Base-by-base conservation (phyloP, 306 rosid genomes). In the Mucuna pruriens region DNA sequence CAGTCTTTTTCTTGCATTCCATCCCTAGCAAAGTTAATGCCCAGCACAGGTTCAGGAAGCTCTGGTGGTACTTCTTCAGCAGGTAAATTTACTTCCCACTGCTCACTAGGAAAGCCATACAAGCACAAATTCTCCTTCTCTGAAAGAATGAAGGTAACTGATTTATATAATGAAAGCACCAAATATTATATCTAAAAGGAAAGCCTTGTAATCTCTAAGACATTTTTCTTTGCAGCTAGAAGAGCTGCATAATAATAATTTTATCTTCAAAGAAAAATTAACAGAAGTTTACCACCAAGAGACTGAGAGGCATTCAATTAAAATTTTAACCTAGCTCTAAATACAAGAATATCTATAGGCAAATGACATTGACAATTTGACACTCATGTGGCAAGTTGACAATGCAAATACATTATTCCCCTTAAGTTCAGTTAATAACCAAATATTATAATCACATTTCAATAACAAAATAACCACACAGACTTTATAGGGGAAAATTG, bases 61-160 rank as follows among this genome's bases (percentile, higher is more conserved):
- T 94, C 98, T 1, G 98, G 97, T 44, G 98, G 98, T 77, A 94
- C 98, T 84, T 94, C 98, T 85, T 94, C 98, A 66, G 98, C 98
- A 66, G 98, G 98, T 81, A 94, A 90, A 89, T 90, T 94, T 67
- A 94, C 98, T 88, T 94, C 98, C 98, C 98, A 94, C 74, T 82
- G 93, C 90, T 90, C 98, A 85, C 91, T 91, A 58, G 97, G 97
- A 78, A 85, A 90, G 33, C 97, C 97, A 52, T 92, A 94, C 72
- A 94, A 82, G 87, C 97, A 92, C 74, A 94, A 86, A 90, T 94
- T 94, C 87, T 94, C 98, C 89, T 94, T 94, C 78, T 94, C 98
- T 94, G 89, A 51, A 91, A 77, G 42, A 67, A 85, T 33, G 79
- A 64, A 80, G 17, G 26, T 5, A 83, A 71, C 16, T 29, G 63